Evolutionary conservation across 257 asterid genomes (phyloP), one percentile per base, ranked within the genome.

Genomic region (Lycium ferocissimum): DNA sequence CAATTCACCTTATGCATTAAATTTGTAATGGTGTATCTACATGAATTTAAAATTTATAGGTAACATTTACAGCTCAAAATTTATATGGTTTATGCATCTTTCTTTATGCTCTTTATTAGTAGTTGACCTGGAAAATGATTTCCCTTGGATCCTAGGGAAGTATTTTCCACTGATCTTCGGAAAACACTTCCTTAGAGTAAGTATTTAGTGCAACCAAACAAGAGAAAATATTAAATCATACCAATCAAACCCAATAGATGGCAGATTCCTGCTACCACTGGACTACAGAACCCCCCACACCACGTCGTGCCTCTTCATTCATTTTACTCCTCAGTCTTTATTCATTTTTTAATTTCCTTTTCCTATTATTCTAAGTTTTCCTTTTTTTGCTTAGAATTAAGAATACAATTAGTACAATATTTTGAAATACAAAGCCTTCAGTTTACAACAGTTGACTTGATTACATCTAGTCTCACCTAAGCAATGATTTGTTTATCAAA

Each of bases 71-170:
- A 53, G 65, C 65, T 78, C 45, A 51, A 53, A 7, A 26, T 47
- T 51, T 63, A 78, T 47, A 51, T 71, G 37, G 22, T 76, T 51
- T 53, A 76, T 53, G 51, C 51, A 69, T 69, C 26, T 35, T 37
- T 22, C 5, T 20, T 62, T 62, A 22, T 14, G 47, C 49, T 13
- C 82, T 15, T 53, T 15, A 26, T 53, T 76, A 53, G 18, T 75
- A 26, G 45, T 13, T 75, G 62, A 53, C 62, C 54, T 17, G 54
- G 79, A 9, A 20, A 70, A 70, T 38, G 54, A 40, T 70, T 40
- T 70, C 40, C 79, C 35, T 70, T 70, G 54, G 54, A 40, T 70
- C 79, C 54, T 20, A 15, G 79, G 79, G 79, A 70, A 40, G 54
- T 70, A 8, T 8, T 70, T 70, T 17, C 54, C 54, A 17, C 33